Evolutionary conservation across 192 early-diverging fungal species (phyloP).

Genomic region (Pilobolus umbonatus): DNA sequence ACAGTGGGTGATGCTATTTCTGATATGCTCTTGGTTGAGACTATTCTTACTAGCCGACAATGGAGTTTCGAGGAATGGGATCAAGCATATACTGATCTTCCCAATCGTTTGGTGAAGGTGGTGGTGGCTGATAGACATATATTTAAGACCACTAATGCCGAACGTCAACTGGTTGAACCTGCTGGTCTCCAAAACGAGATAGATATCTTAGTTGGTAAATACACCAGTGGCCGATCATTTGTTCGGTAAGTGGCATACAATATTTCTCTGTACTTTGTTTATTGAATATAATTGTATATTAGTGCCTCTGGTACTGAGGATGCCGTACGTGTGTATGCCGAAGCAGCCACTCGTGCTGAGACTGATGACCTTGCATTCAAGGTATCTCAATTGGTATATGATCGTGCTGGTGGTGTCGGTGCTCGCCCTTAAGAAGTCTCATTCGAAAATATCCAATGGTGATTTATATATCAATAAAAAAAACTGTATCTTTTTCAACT

Average conservation of each 20-base stretch:
- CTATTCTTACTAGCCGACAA: slow-evolving; percentile 78
- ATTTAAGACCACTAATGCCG: slow-evolving; percentile 97
- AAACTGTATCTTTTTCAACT: neutral
- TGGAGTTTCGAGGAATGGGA: slow-evolving; percentile 89
- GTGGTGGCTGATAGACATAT: slow-evolving; percentile 78
- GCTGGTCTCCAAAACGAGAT: slow-evolving; percentile 82
- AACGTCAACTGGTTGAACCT: slow-evolving; percentile 87
- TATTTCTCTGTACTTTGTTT: neutral
- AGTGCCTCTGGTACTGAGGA: slow-evolving; percentile 98
- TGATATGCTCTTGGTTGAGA: slow-evolving; percentile 93
- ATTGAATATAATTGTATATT: slow-evolving; percentile 3
- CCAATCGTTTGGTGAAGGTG: slow-evolving; percentile 95
- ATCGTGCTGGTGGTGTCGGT: slow-evolving; percentile 89
- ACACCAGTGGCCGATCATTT: slow-evolving; percentile 86
- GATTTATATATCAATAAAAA: neutral
- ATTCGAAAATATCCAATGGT: neutral
- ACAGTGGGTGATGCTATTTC: slow-evolving; percentile 98
- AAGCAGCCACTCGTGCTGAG: slow-evolving; percentile 88
- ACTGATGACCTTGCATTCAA: slow-evolving; percentile 83
- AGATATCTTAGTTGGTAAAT: slow-evolving; percentile 78
- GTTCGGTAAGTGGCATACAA: slow-evolving; percentile 57
- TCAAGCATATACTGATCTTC: slow-evolving; percentile 88
- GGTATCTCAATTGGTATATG: slow-evolving; percentile 90
- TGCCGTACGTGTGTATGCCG: slow-evolving; percentile 97
- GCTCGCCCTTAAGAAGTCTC: slow-evolving; percentile 52